A percentile compares a stretch with the other conserved stretches of the same genome.
Evolutionary conservation across 1,284 basidiomycete species (phyloP).

Genomic region (Peniophora sp.): DNA sequence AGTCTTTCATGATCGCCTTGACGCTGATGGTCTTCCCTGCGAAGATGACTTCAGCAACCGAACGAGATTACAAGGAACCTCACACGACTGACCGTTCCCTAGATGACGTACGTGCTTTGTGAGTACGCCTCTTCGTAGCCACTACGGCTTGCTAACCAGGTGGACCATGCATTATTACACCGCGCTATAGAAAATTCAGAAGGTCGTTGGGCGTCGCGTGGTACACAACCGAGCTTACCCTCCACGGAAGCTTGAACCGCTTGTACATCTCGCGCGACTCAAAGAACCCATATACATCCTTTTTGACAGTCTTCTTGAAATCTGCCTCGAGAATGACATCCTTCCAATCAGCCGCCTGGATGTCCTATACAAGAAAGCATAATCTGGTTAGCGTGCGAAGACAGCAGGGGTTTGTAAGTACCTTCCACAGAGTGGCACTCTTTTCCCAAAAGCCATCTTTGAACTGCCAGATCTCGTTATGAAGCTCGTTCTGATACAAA

Average conservation of each 20-base stretch:
- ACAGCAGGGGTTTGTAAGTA: conserved; percentile 15
- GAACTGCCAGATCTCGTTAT: conserved; percentile 72
- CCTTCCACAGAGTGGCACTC: conserved; percentile 52
- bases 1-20: conserved; percentile 68
- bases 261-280: conserved; percentile 64
- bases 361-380: conserved; percentile 6
- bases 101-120: background rate
- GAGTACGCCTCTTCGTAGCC: too few species aligned
- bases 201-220: background rate
- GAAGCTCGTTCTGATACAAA: conserved; percentile 40
- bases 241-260: conserved; percentile 73
- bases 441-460: conserved; percentile 67
- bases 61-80: too few species aligned
- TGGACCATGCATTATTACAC: conserved; percentile 66
- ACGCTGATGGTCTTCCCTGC: conserved; percentile 65
- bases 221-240: conserved; percentile 32
- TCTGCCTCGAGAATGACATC: conserved; percentile 68
- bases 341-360: conserved; percentile 69
- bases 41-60: too few species aligned
- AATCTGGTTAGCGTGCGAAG: too few species aligned
- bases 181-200: conserved; percentile 38
- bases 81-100: conserved; percentile 26
- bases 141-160: conserved; percentile 35
- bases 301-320: conserved; percentile 59
- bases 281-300: conserved; percentile 76